Evolutionary conservation across 768 basidiomycete genomes (phyloP).

Genomic region (Tylopilus subfusipes): DNA sequence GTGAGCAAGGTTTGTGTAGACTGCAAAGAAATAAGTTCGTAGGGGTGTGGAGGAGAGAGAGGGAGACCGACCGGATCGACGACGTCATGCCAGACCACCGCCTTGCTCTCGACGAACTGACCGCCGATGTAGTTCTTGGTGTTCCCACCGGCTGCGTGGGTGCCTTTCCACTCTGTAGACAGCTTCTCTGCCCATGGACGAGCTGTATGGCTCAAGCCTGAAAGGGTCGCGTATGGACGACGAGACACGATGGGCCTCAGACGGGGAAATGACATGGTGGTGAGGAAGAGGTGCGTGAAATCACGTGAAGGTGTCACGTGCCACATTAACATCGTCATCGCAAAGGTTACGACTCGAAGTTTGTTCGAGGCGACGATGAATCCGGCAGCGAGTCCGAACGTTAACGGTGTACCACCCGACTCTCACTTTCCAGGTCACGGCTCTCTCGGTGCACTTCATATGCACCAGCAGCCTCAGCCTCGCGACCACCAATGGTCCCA

Average conservation of each 20-base stretch:
- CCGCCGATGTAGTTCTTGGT: slow-evolving; percentile 94
- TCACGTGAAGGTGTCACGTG: slow-evolving; percentile 23
- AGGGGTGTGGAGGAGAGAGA: background rate
- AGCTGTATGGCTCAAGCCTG: slow-evolving; percentile 53
- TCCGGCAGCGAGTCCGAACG: slow-evolving; percentile 14
- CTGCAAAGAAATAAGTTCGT: slow-evolving; percentile 36
- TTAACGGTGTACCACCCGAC: slow-evolving; percentile 16
- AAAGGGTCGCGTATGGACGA: slow-evolving; percentile 44
- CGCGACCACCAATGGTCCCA: slow-evolving; percentile 23
- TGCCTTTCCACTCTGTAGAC: slow-evolving; percentile 81
- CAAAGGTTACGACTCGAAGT: background rate
- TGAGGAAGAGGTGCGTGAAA: background rate
- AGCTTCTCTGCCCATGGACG: slow-evolving; percentile 64
- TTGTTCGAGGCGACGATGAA: slow-evolving; percentile 17
- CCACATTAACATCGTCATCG: background rate
- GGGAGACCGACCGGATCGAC: slow-evolving; percentile 72
- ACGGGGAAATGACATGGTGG: slow-evolving; percentile 23
- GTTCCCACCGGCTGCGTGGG: slow-evolving; percentile 76
- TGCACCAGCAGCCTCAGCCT: slow-evolving; percentile 20
- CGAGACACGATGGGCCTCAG: slow-evolving; percentile 11
- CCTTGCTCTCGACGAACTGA: slow-evolving; percentile 79
- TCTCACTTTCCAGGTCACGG: slow-evolving; percentile 11
- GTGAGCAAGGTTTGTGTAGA: slow-evolving; percentile 89
- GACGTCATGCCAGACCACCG: slow-evolving; percentile 80
- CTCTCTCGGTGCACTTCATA: slow-evolving; percentile 10